phyloP scores from a whole-genome alignment of 208 protist genomes.

The Paratrypanosoma confusum region DNA sequence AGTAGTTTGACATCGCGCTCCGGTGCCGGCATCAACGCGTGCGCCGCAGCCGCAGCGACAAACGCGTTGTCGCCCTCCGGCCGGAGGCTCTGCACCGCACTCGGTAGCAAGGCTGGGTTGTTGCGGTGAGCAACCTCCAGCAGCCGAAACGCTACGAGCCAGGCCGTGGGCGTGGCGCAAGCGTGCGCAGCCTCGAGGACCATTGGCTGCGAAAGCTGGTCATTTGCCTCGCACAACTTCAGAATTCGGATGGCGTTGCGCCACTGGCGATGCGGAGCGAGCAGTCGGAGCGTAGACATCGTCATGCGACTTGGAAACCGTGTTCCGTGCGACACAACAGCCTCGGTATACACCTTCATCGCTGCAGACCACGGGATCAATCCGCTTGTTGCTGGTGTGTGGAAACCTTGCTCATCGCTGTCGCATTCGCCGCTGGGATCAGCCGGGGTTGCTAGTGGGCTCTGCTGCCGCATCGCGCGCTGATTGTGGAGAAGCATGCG shows the following conservation, averaged over 20 bases:
- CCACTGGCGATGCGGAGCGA: constrained; percentile 60
- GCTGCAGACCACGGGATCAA: constrained; percentile 55
- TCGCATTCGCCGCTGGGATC: no score
- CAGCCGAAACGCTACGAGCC: constrained; percentile 40
- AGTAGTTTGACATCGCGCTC: neutral
- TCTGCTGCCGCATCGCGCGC: constrained; percentile 25
- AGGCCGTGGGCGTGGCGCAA: constrained; percentile 41
- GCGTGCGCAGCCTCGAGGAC: constrained; percentile 51
- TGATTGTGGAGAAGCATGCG: constrained; percentile 77
- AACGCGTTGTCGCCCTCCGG: constrained; percentile 34
- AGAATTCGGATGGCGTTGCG: constrained; percentile 36
- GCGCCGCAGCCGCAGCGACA: constrained; percentile 7
- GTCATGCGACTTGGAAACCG: constrained; percentile 42
- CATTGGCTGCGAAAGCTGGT: constrained; percentile 60
- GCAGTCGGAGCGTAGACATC: constrained; percentile 53
- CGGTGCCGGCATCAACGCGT: constrained; percentile 18
- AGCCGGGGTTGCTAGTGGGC: no score
- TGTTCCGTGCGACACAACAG: constrained; percentile 46
- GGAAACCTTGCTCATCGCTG: no score
- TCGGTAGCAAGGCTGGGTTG: constrained; percentile 35
- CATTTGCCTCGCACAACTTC: constrained; percentile 48
- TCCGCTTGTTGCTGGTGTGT: no score
- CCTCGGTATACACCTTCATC: constrained; percentile 50
- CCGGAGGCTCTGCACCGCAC: constrained; percentile 55
- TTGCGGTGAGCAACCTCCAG: constrained; percentile 47